Evolutionary conservation across 176 grass and related monocot species (phyloP), one percentile per base, ranked within the genome.

Genomic region (Pharus latifolius): DNA sequence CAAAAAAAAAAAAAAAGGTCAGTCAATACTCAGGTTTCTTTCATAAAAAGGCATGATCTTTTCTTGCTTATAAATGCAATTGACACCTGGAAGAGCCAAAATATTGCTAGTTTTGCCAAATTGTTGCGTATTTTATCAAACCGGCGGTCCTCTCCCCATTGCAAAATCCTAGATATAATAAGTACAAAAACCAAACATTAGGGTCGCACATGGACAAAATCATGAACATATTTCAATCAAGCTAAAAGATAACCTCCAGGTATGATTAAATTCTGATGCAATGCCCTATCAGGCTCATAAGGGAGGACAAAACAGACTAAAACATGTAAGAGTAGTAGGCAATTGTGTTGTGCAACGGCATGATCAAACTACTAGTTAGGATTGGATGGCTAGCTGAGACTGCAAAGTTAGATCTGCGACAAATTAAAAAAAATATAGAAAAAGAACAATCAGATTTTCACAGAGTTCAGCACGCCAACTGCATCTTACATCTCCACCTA

Each of bases 71-170:
- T 32, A 4, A 31, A 57, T 14, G 11, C 15, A 27, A 57, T 7
- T 31, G 14, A 55, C 19, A 83, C 85, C 85, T 88, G 85, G 51
- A 83, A 70, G 63, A 70, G 46, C 85, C 85, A 88, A 44, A 88
- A 88, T 57, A 70, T 35, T 31, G 85, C 74, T 27, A 88, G 53
- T 75, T 69, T 88, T 24, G 37, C 75, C 46, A 88, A 69, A 78
- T 59, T 83, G 24, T 83, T 48, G 53, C 80, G 85, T 62, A 88
- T 88, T 63, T 83, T 68, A 70, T 88, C 85, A 65, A 88, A 83
- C 13, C 80, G 60, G 4, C 29, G 49, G 58, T 88, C 85, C 55
- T 88, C 85, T 19, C 85, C 79, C 85, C 85, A 88, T 24, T 83
- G 49, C 55, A 88, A 53, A 48, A 88, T 88, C 53, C 85, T 88